A percentile compares a stretch with the other conserved stretches of the same genome.
Conservation (phyloP, 2,329 filamentous ascomycete genomes). For the Aspergillus quadrilineatus region DNA sequence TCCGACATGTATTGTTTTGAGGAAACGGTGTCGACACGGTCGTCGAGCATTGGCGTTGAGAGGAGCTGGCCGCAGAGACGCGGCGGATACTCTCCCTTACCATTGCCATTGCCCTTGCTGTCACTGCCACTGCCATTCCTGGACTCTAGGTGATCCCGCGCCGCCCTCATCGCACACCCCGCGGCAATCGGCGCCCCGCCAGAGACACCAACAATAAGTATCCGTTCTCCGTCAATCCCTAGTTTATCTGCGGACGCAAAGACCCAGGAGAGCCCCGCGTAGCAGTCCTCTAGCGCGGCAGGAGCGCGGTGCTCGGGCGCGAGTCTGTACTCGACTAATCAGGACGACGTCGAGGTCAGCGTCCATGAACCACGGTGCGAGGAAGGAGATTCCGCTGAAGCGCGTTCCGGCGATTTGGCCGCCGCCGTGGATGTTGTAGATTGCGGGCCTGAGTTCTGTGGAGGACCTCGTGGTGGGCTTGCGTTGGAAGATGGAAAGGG, state of each 20-base stretch:
- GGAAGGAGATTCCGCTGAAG: neutral
- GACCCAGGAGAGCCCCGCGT: neutral
- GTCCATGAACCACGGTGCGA: neutral
- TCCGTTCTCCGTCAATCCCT: neutral
- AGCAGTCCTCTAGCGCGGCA: neutral
- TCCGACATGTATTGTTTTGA: too few relatives aligned
- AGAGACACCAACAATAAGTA: neutral
- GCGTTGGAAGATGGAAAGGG: neutral
- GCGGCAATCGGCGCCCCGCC: neutral
- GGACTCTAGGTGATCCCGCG: too few relatives aligned
- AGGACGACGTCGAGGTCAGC: neutral
- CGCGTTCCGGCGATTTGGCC: constrained; percentile 7
- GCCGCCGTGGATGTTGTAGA: constrained; percentile 2
- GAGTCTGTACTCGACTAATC: constrained; percentile 3
- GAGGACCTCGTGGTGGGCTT: neutral
- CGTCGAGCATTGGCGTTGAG: too few relatives aligned
- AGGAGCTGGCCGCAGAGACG: too few relatives aligned
- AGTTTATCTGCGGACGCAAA: neutral
- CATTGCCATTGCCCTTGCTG: too few relatives aligned
- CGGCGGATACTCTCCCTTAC: too few relatives aligned
- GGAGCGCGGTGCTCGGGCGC: constrained; percentile 7
- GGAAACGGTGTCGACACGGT: too few relatives aligned
- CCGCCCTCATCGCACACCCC: too few relatives aligned
- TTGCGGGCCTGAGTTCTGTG: neutral
- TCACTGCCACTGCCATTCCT: too few relatives aligned